A percentile compares a stretch with the other conserved stretches of the same genome.
These are phyloP conservation scores for Dendrobium nobile DNA, from an alignment of 106 monocot genomes.

Conservation along the genomic window DNA sequence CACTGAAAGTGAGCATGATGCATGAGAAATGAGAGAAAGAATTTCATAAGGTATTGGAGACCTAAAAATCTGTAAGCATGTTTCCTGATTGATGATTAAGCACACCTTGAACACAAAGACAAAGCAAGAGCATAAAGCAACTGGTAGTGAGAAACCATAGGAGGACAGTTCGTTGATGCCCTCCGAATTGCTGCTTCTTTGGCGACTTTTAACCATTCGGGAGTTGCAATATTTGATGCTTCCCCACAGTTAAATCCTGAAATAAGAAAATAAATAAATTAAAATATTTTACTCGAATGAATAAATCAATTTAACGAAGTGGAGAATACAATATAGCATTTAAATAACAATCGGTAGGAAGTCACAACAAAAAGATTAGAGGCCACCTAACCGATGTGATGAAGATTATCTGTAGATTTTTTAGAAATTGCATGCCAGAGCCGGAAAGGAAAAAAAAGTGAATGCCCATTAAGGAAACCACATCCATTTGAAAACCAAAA, in stretches of 20 bases:
- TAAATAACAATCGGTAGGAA: neutral
- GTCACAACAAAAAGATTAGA: neutral
- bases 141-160: slow-evolving; percentile 81
- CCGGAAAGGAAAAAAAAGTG: neutral
- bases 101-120: slow-evolving; percentile 61
- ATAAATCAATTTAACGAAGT: neutral
- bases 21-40: neutral
- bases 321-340: neutral
- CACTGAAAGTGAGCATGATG: neutral
- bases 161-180: slow-evolving; percentile 73
- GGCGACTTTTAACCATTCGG: slow-evolving; percentile 69
- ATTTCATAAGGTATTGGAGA: neutral
- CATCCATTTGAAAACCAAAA: too few relatives aligned
- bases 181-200: slow-evolving; percentile 84
- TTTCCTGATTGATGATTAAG: neutral
- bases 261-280: neutral
- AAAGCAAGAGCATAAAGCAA: slow-evolving; percentile 48
- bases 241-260: slow-evolving; percentile 61
- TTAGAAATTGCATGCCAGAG: neutral
- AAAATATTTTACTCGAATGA: neutral
- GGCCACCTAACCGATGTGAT: neutral
- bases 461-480: too few relatives aligned
- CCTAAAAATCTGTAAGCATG: neutral
- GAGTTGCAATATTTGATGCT: slow-evolving; percentile 22
- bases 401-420: neutral